A percentile compares a stretch with the other conserved stretches of the same genome.
Conservation (phyloP, 2,329 filamentous ascomycete species). For the Cladosporium sp. region DNA sequence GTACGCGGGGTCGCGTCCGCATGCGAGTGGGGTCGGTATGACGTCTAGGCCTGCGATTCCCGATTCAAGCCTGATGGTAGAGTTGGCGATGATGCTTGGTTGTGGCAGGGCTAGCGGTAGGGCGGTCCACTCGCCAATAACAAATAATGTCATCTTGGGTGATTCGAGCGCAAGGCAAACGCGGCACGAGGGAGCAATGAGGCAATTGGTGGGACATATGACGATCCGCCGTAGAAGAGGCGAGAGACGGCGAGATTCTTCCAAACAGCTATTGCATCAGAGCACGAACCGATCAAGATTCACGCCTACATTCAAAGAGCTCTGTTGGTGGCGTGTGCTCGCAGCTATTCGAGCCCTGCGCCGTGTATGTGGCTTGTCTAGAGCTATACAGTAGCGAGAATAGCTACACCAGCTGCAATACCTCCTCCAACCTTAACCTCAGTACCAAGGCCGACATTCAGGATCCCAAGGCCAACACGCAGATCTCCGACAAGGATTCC, state of each 20-base stretch:
- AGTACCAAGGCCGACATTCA: not conserved
- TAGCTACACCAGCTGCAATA: not conserved
- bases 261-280: constrained; percentile 4
- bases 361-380: no score
- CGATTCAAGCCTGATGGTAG: not conserved
- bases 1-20: not conserved
- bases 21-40: not conserved
- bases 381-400: no score
- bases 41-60: not conserved
- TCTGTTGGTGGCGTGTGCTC: constrained; percentile 3
- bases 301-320: not conserved
- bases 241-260: not conserved
- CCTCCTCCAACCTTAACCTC: not conserved
- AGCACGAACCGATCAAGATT: not conserved
- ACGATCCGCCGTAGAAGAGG: not conserved
- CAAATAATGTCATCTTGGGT: not conserved
- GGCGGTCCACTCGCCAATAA: not conserved
- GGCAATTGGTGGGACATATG: constrained; percentile 5
- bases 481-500: not conserved
- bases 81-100: constrained; percentile 1
- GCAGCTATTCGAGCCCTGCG: not conserved
- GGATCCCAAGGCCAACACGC: not conserved
- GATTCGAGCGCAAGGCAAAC: not conserved
- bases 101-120: not conserved
- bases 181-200: not conserved